Evolutionary conservation across 768 basidiomycete genomes (phyloP).

Genomic region (Cystobasidium ongulense): DNA sequence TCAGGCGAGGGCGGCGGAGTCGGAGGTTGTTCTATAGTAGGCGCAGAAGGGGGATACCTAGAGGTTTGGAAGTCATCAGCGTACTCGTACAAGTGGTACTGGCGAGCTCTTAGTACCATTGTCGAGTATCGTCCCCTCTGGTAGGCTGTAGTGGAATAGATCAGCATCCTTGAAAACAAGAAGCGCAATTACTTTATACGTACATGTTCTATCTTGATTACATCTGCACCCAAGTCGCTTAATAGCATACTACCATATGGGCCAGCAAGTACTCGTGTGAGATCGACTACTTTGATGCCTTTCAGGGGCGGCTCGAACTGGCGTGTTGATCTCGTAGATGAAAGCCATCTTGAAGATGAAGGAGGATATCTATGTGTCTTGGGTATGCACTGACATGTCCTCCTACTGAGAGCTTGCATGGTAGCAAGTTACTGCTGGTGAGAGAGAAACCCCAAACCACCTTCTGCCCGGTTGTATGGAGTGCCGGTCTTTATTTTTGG

Average conservation of each 20-base stretch:
- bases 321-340: background rate
- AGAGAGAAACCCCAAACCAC: background rate
- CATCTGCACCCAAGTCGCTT: slow-evolving; percentile 83
- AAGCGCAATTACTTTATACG: slow-evolving; percentile 37
- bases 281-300: slow-evolving; percentile 74
- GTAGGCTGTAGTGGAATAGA: slow-evolving; percentile 34
- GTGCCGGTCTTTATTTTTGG: background rate
- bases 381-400: background rate
- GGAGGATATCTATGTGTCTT: background rate
- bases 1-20: slow-evolving; percentile 38
- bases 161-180: background rate
- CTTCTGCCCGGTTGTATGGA: background rate
- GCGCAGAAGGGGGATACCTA: slow-evolving; percentile 48
- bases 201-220: slow-evolving; percentile 77
- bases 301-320: slow-evolving; percentile 53
- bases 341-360: background rate
- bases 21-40: slow-evolving; percentile 41
- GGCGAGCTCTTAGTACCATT: slow-evolving; percentile 24
- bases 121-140: slow-evolving; percentile 79
- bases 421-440: background rate
- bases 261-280: slow-evolving; percentile 64
- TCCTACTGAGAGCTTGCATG: slow-evolving; percentile 1
- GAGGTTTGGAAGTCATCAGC: background rate
- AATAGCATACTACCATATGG: slow-evolving; percentile 55
- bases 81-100: background rate